Base-by-base conservation (phyloP, 1,139 yeast genomes). In the Martiniozyma asiatica region DNA sequence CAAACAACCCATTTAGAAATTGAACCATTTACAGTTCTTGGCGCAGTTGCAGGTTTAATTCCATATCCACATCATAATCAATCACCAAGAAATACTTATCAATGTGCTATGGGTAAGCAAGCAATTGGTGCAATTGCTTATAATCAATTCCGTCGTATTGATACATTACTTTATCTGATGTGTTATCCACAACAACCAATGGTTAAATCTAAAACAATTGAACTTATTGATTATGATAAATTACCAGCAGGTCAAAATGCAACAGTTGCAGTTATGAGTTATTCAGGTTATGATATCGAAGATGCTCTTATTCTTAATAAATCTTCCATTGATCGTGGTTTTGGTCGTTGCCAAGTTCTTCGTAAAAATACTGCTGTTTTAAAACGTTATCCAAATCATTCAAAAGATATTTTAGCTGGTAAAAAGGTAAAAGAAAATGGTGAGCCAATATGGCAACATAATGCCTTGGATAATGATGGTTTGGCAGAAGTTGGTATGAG, bases 41-140 rank as follows among this genome's bases (percentile, higher is more conserved):
- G 99, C 29, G 98, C 98, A 0, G 97, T 89, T 37, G 99, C 99
- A 0, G 98, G 98, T 26, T 68, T 89, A 45, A 89, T 89, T 68
- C 99, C 99, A n/a, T 89, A 89, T 49, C 99, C 99, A 20, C 98
- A 89, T 55, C 99, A 89, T 56, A 89, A 89, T 56, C 98, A 89
- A 62, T 85, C 96, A 4, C 98, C 98, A 29, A 78, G 98, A 69
- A 89, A 89, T 55, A 89, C 98, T 0, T 89, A 89, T 61, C 98
- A 89, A 62, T 89, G 96, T 70, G 98, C 98, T 54, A 89, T 89
- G 98, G 98, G 98, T 73, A 89, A 89, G 63, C 99, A 89, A 61
- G 98, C 98, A 14, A 89, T 89, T 56, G 99, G 99, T 43, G 97
- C 97, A 7, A 92, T 92, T 58, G 96, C 94, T 17, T 89, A 89